Evolutionary conservation across 176 grass and related monocot genomes (phyloP), one percentile per base, ranked within the genome.

Genomic region (Phoenix roebelenii): DNA sequence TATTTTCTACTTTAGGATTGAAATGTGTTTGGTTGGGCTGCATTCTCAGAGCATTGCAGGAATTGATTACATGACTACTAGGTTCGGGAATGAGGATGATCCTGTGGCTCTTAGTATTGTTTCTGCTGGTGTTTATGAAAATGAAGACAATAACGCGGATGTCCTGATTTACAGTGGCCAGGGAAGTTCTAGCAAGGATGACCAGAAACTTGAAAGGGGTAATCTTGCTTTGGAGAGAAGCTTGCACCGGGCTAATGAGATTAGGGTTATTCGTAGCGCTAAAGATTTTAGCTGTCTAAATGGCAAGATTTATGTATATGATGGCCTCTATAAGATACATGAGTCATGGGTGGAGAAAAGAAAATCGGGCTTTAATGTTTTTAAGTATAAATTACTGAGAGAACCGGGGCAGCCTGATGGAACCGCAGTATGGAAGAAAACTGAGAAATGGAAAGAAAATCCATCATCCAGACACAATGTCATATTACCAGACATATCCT

Each of bases 291-390:
- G 59, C 50, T 72, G 72, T 71, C 66, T 72, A 16, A 83, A 62
- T 17, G 85, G 89, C 52, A 95, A 95, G 74, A 85, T 95, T 74
- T 95, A 95, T 65, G 63, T 95, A 54, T 95, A 95, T 62, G 89
- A 95, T 22, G 89, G 85, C 24, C 71, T 95, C 39, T 95, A 95
- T 64, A 85, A 83, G 76, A 89, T 95, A 25, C 77, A 66, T 50
- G 78, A 85, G 52, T 73, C 89, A 54, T 95, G 89, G 89, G 48
- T 76, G 44, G 89, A 95, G 76, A 85, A 80, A 77, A 75, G 72
- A 17, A 82, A 77, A 67, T 78, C 89, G 19, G 85, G 82, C 59
- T 95, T 85, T 68, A 95, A 89, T 44, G 82, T 79, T 17, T 95
- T 95, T 63, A 95, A 83, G 76, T 83, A 95, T 69, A 89, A 80